A percentile compares a stretch with the other conserved stretches of the same genome.
Evolutionary conservation across 805 yeast genomes (phyloP).

Genomic region (Hanseniaspora lindneri): DNA sequence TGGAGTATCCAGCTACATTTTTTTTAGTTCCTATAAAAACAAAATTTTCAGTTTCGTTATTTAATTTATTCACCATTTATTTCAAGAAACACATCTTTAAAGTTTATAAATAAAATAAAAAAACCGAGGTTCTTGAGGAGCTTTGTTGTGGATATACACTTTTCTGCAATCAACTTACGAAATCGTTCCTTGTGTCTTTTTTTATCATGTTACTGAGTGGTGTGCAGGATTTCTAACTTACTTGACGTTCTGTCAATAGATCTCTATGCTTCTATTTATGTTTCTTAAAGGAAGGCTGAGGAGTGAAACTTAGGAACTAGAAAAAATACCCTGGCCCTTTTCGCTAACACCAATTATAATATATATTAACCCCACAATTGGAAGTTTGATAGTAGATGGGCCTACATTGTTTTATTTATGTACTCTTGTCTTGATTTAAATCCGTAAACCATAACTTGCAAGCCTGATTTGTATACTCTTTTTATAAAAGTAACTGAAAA

Average conservation of each 20-base stretch:
- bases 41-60: no score
- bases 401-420: constrained; percentile 11
- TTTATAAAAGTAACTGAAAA: no score
- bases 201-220: not conserved
- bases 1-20: no score
- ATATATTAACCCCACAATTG: constrained; percentile 16
- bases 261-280: not conserved
- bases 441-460: no score
- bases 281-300: not conserved
- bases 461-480: no score
- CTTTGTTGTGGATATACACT: constrained; percentile 5
- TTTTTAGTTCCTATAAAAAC: no score
- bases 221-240: not conserved
- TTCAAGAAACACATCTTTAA: not conserved
- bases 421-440: not conserved
- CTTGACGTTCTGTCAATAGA: constrained; percentile 15
- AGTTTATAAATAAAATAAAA: not conserved
- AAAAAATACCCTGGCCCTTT: constrained; percentile 13
- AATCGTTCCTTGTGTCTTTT: not conserved
- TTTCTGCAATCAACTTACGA: constrained; percentile 1
- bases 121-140: constrained; percentile 12
- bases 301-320: constrained; percentile 10
- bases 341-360: constrained; percentile 16
- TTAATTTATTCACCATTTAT: no score
- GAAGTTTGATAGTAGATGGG: constrained; percentile 17